A percentile compares a stretch with the other conserved stretches of the same genome.
Evolutionary conservation across 164 flowering plant species (phyloP).

Genomic region (Nymphaea thermarum): DNA sequence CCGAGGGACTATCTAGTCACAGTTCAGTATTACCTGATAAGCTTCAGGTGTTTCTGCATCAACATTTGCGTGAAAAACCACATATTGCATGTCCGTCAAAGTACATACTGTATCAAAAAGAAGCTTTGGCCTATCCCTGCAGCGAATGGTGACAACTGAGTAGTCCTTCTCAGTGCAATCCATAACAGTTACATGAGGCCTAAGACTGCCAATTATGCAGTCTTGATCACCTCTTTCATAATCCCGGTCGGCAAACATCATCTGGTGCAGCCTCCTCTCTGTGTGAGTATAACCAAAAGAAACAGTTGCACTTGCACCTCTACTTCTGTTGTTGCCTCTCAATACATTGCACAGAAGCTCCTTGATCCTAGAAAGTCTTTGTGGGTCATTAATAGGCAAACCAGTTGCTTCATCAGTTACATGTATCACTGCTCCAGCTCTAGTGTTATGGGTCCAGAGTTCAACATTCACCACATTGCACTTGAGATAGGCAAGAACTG

Average conservation of each 20-base stretch:
- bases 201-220: not conserved
- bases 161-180: constrained; percentile 50
- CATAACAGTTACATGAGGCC: constrained; percentile 1
- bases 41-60: constrained; percentile 26
- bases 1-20: no score
- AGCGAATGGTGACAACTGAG: constrained; percentile 35
- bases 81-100: constrained; percentile 61
- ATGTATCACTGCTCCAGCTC: constrained; percentile 56
- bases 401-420: constrained; percentile 37
- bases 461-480: constrained; percentile 71
- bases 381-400: constrained; percentile 15
- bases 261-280: constrained; percentile 69
- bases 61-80: constrained; percentile 58
- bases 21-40: constrained; percentile 34
- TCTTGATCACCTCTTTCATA: constrained; percentile 32
- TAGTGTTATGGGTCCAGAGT: constrained; percentile 78
- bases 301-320: constrained; percentile 52
- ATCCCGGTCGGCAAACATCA: constrained; percentile 83
- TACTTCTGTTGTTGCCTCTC: constrained; percentile 53
- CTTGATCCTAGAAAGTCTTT: constrained; percentile 36
- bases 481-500: constrained; percentile 50
- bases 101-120: constrained; percentile 74
- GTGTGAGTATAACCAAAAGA: constrained; percentile 54
- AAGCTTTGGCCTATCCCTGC: constrained; percentile 47
- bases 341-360: constrained; percentile 49